Evolutionary conservation across 345 rosid genomes (phyloP).

Genomic region (Cardamine chenopodiifolia): DNA sequence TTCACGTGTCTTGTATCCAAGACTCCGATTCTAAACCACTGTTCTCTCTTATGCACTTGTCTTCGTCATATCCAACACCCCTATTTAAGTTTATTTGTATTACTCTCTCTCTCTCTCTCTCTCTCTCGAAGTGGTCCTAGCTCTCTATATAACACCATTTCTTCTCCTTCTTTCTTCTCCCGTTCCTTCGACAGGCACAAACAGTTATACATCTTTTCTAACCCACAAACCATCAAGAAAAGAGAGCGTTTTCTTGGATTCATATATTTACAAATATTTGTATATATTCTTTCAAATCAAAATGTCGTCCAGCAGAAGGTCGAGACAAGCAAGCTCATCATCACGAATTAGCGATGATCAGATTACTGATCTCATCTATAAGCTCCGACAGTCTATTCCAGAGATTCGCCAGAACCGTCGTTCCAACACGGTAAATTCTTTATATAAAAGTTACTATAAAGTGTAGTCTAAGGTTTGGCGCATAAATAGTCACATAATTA

Average conservation of each 20-base stretch:
- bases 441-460: not conserved
- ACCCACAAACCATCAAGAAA: conserved; percentile 29
- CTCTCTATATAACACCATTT: conserved; percentile 64
- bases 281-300: not conserved
- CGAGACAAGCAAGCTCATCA: conserved; percentile 67
- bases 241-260: conserved; percentile 20
- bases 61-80: conserved; percentile 79
- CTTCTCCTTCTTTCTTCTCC: conserved; percentile 54
- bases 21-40: conserved; percentile 41
- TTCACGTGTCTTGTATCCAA: conserved; percentile 40
- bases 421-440: conserved; percentile 65
- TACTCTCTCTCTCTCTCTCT: conserved; percentile 32
- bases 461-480: not conserved
- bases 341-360: conserved; percentile 92
- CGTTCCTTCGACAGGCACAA: conserved; percentile 29
- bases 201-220: conserved; percentile 15
- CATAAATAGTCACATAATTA: not conserved
- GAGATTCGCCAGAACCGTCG: conserved; percentile 80
- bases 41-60: conserved; percentile 73
- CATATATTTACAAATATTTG: conserved; percentile 2
- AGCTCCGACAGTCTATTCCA: conserved; percentile 82
- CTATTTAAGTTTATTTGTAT: conserved; percentile 53
- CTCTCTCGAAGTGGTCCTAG: conserved; percentile 57
- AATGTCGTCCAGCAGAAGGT: conserved; percentile 97
- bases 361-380: conserved; percentile 84